These are phyloP conservation scores for Euphrasia confusa DNA, from an alignment of 257 asterid species.

Conservation along the genomic window DNA sequence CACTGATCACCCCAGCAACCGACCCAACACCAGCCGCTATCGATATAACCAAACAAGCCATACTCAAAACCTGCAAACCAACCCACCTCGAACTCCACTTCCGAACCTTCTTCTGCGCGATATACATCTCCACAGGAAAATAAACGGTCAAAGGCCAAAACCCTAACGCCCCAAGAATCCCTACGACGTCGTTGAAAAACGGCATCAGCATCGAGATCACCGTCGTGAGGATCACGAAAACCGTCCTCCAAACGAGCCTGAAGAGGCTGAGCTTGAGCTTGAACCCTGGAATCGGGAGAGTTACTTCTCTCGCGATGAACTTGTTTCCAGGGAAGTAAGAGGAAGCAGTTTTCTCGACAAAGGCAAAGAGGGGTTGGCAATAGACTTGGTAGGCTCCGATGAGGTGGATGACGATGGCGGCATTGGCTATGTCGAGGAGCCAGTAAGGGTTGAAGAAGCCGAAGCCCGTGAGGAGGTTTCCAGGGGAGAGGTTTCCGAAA, in stretches of 20 bases:
- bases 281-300: constrained; percentile 43
- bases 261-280: constrained; percentile 46
- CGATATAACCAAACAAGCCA: constrained; percentile 53
- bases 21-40: constrained; percentile 70
- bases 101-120: constrained; percentile 53
- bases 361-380: constrained; percentile 83
- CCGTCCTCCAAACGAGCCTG: constrained; percentile 60
- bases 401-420: constrained; percentile 69
- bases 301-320: constrained; percentile 41
- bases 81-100: constrained; percentile 74
- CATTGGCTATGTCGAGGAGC: constrained; percentile 82
- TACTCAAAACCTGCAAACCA: constrained; percentile 47
- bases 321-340: constrained; percentile 45
- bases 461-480: constrained; percentile 79
- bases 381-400: constrained; percentile 87
- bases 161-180: constrained; percentile 78
- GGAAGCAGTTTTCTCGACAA: constrained; percentile 55
- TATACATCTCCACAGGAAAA: constrained; percentile 88
- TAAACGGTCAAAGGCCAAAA: constrained; percentile 91
- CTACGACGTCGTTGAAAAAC: constrained; percentile 76
- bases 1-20: constrained; percentile 62
- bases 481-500: constrained; percentile 79
- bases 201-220: constrained; percentile 75
- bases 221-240: constrained; percentile 64
- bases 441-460: constrained; percentile 86